Percentiles rank a stretch among this genome's conserved stretches.
These are phyloP conservation scores for Phytophthora boehmeriae DNA, from an alignment of 352 stramenopile species.

Conservation along the genomic window DNA sequence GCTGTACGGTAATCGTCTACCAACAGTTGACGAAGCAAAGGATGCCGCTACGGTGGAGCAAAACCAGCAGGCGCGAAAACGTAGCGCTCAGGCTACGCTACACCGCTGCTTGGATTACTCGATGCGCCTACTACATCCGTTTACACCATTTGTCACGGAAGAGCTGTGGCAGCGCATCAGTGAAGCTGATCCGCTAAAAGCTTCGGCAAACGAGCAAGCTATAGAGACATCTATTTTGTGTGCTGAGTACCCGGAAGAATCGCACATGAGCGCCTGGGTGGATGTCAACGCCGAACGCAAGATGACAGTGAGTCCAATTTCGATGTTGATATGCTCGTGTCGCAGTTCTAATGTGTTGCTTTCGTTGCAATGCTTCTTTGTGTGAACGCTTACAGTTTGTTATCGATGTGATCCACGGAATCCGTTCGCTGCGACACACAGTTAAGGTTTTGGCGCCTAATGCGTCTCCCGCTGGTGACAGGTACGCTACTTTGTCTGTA, in stretches of 20 bases:
- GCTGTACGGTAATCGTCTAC: conserved; percentile 74
- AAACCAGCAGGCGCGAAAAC: conserved; percentile 58
- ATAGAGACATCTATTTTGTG: conserved; percentile 68
- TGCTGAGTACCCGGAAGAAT: conserved; percentile 83
- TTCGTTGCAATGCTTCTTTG: not conserved
- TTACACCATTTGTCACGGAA: conserved; percentile 99
- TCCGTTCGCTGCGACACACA: conserved; percentile 91
- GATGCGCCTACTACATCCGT: conserved; percentile 97
- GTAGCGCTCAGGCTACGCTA: conserved; percentile 92
- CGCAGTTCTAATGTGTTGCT: not conserved
- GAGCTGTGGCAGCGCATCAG: conserved; percentile 96
- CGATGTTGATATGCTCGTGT: not conserved
- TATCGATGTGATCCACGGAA: conserved; percentile 92
- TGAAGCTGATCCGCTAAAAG: conserved; percentile 43
- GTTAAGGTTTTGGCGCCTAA: conserved; percentile 73
- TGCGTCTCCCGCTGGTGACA: conserved; percentile 28
- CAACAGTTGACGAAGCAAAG: conserved; percentile 32
- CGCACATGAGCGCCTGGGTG: conserved; percentile 76
- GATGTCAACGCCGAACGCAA: conserved; percentile 85
- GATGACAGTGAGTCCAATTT: conserved; percentile 71
- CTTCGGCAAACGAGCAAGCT: conserved; percentile 14
- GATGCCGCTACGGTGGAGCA: conserved; percentile 23
- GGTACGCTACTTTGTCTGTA: conserved; percentile 18
- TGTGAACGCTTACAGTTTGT: conserved; percentile 49
- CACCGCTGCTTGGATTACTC: conserved; percentile 95